Evolutionary conservation across 73 alveolate species (phyloP), one percentile per base, ranked within the genome.

Genomic region (Tetrahymena thermophila): DNA sequence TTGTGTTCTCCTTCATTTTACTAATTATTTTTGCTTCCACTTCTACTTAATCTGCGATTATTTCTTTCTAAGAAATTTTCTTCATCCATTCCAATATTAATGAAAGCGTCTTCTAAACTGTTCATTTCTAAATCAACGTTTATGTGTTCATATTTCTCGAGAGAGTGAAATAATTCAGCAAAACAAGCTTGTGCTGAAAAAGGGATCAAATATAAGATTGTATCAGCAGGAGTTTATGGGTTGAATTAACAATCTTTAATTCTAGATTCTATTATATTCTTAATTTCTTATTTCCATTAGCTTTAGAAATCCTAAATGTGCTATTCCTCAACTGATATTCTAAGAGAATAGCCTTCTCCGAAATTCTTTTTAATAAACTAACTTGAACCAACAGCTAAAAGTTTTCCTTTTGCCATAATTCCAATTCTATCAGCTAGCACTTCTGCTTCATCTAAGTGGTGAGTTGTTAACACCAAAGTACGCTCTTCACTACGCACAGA

Each of bases 101-200:
- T 96, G 96, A 99, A 99, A 8, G 99, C 99, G 85, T 99, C 99
- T 96, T 99, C 99, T 85, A 99, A 96, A 34, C 99, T 99, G 17
- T 99, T 98, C 97, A 99, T 97, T 35, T 99, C 97, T 3, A 98
- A 94, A 17, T 98, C 98, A 56, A 97, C 96, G 23, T 98, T 96
- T 19, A 93, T 43, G 10, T 96, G 93, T 34, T 93, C 94, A 37
- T 97, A 96, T 35, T 85, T 25, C 34, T 94, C 96, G 15, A 97
- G 96, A 31, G 95, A 95, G 25, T 94, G 34, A 89, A 97, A 98
- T 25, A 98, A 94, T 10, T 94, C 95, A 38, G 93, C 44, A 84
- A 98, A 98, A 94, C 95, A 94, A 13, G 96, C 94, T 44, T 96
- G 85, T 43, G 94, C 96, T 16, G 94, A 94, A 28, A 85, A 55